Conservation (phyloP, 352 stramenopile species). For the Pythium myriotylum region DNA sequence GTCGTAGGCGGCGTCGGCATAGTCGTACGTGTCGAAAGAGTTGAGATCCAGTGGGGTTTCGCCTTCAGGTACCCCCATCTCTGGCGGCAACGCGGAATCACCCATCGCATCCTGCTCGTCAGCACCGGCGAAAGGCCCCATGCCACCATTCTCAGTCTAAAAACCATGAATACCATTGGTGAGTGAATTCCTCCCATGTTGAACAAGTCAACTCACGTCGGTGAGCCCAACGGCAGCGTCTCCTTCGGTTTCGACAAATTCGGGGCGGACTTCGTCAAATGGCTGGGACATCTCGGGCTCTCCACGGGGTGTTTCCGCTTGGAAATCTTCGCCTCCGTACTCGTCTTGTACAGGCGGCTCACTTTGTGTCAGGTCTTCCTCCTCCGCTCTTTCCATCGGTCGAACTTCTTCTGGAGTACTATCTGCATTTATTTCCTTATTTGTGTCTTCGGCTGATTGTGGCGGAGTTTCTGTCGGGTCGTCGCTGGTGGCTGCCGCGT, state of each 20-base stretch:
- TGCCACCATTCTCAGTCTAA: not conserved
- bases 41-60: constrained; percentile 24
- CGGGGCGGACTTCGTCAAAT: not conserved
- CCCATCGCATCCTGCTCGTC: no score
- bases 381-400: not conserved
- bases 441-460: no score
- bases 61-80: not conserved
- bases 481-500: not conserved
- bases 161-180: no score
- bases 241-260: not conserved
- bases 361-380: not conserved
- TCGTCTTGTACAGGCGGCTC: not conserved
- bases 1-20: constrained; percentile 24
- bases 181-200: no score
- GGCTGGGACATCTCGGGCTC: not conserved
- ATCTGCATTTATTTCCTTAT: no score
- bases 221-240: no score
- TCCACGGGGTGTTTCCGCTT: constrained; percentile 10
- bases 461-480: not conserved
- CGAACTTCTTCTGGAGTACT: no score
- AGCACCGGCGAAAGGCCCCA: not conserved
- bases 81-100: not conserved
- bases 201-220: no score
- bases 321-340: constrained; percentile 7
- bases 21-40: constrained; percentile 35